A percentile compares a stretch with the other conserved stretches of the same genome.
Conservation (phyloP, 2,329 filamentous ascomycete species). For the Chaetomiaceae sp. region DNA sequence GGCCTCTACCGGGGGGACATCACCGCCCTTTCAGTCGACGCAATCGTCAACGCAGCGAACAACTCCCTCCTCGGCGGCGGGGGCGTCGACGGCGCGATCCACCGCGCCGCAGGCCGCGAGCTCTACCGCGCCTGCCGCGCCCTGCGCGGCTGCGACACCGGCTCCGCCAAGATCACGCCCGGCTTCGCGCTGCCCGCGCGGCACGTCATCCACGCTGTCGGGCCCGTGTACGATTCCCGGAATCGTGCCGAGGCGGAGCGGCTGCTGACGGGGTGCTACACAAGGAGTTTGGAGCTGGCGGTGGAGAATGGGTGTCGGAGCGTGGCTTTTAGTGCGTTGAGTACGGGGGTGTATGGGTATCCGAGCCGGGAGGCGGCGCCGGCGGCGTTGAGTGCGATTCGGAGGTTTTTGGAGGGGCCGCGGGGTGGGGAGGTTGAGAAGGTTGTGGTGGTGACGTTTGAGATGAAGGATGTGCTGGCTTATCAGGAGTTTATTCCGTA, state of each 20-base stretch:
- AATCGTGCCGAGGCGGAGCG: constrained; percentile 39
- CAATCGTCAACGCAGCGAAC: constrained; percentile 94
- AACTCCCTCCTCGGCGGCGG: constrained; percentile 72
- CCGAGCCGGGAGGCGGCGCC: constrained; percentile 67
- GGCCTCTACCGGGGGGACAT: constrained; percentile 72
- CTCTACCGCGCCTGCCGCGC: constrained; percentile 67
- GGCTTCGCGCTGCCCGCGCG: constrained; percentile 71
- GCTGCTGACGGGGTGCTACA: constrained; percentile 62
- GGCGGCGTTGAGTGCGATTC: constrained; percentile 60
- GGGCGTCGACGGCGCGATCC: constrained; percentile 88
- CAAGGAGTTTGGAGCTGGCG: constrained; percentile 65
- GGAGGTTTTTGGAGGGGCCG: constrained; percentile 47
- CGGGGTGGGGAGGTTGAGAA: constrained; percentile 54
- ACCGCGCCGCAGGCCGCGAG: constrained; percentile 67
- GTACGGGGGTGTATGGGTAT: constrained; percentile 88
- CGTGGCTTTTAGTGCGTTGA: constrained; percentile 79
- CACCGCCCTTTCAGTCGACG: constrained; percentile 70
- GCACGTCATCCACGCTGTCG: constrained; percentile 86
- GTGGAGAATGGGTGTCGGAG: constrained; percentile 60
- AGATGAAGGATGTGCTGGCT: constrained; percentile 67
- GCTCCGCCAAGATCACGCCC: constrained; percentile 74
- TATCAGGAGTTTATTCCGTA: constrained; percentile 72
- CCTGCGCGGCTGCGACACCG: constrained; percentile 69
- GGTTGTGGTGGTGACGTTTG: constrained; percentile 82
- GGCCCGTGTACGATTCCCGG: constrained; percentile 62